A percentile compares a stretch with the other conserved stretches of the same genome.
phyloP scores from a whole-genome alignment of 805 yeast species.

The Yarrowia sp. region DNA sequence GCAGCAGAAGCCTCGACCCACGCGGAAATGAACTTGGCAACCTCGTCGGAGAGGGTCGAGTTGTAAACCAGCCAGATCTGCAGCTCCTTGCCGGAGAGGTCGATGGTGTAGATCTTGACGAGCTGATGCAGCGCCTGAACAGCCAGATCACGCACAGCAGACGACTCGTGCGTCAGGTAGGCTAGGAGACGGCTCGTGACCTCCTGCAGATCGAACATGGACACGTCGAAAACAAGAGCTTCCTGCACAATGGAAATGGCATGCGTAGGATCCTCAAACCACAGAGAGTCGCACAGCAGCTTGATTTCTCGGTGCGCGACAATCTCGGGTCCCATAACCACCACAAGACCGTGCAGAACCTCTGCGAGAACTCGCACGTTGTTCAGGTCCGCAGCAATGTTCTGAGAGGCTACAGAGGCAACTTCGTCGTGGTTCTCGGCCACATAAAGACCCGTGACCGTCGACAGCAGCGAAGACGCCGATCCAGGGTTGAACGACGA shows the following conservation, averaged over 20 bases:
- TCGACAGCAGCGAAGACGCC: constrained; percentile 46
- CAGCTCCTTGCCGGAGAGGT: constrained; percentile 43
- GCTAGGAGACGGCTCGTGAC: constrained; percentile 34
- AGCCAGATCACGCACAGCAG: constrained; percentile 42
- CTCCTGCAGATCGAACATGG: constrained; percentile 37
- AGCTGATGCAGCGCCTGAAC: constrained; percentile 59
- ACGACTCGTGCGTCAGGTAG: constrained; percentile 17
- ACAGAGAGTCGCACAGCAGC: constrained; percentile 6
- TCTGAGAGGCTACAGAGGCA: constrained; percentile 42
- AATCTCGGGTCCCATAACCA: constrained; percentile 18
- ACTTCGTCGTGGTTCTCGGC: constrained; percentile 51
- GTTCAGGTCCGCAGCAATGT: constrained; percentile 20
- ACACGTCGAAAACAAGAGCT: constrained; percentile 47
- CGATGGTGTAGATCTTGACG: constrained; percentile 52
- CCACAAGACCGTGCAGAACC: constrained; percentile 15
- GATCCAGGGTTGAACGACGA: constrained; percentile 50
- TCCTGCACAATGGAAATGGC: constrained; percentile 41
- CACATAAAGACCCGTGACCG: constrained; percentile 43
- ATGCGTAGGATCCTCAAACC: constrained; percentile 15
- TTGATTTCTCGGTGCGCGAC: constrained; percentile 11
- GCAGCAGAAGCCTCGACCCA: constrained; percentile 57
- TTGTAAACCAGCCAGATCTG: constrained; percentile 61
- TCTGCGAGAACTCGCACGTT: constrained; percentile 10
- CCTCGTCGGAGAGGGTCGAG: constrained; percentile 43
- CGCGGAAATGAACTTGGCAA: constrained; percentile 49